These are phyloP conservation scores for Cichorium intybus DNA, from an alignment of 140 eudicot genomes.

Conservation along the genomic window DNA sequence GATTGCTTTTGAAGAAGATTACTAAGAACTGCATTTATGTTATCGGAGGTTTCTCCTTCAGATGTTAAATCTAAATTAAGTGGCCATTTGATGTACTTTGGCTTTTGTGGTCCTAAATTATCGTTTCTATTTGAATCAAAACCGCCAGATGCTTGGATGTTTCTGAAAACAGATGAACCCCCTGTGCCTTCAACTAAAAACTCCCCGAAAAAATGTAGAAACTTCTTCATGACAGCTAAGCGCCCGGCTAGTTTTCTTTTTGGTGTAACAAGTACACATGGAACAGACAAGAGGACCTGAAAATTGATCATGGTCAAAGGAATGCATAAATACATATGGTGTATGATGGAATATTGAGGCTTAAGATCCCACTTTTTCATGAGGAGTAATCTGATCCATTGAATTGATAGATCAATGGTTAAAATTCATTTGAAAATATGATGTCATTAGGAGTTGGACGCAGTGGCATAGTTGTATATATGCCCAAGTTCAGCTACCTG, in stretches of 20 bases:
- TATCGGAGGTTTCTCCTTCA: constrained; percentile 41
- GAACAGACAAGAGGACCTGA: constrained; percentile 90
- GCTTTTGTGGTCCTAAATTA: constrained; percentile 45
- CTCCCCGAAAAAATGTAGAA: constrained; percentile 81
- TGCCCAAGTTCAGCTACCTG: not conserved
- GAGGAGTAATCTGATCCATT: not conserved
- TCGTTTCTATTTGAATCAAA: constrained; percentile 58
- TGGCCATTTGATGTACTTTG: constrained; percentile 61
- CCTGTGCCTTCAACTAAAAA: constrained; percentile 98
- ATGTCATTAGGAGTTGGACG: not conserved
- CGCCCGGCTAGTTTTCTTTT: constrained; percentile 94
- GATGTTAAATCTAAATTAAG: constrained; percentile 37
- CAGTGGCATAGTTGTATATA: not conserved
- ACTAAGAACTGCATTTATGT: constrained; percentile 39
- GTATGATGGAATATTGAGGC: not conserved
- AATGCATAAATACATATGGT: not conserved
- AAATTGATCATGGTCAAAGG: constrained; percentile 24
- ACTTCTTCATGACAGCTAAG: constrained; percentile 74
- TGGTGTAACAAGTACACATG: constrained; percentile 95
- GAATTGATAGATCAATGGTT: not conserved
- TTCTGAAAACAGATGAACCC: constrained; percentile 76
- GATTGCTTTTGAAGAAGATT: constrained; percentile 53
- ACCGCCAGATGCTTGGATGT: constrained; percentile 52
- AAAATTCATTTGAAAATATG: not conserved
- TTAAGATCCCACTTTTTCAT: too few species aligned